Evolutionary conservation across 2,329 filamentous ascomycete species (phyloP).

Genomic region (Sporothrix globosa): DNA sequence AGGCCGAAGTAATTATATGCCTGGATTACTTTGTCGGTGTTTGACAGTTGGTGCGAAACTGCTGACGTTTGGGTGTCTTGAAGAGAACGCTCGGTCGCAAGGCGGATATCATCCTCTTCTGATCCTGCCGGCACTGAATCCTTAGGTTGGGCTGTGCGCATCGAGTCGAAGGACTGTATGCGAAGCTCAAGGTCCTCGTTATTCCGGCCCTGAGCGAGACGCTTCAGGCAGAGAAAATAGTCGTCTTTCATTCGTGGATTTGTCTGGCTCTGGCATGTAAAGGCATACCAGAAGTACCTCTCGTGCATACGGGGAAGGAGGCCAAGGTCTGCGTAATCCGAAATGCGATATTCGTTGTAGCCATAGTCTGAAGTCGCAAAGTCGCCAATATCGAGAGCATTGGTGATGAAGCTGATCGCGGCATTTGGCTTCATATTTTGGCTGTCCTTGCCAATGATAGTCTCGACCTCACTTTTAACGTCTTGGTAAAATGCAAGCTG

Average conservation of each 20-base stretch:
- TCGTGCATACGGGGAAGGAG: slow-evolving; percentile 38
- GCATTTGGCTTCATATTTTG: slow-evolving; percentile 39
- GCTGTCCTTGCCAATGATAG: slow-evolving; percentile 41
- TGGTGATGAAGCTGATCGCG: slow-evolving; percentile 37
- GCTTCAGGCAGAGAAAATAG: slow-evolving; percentile 36
- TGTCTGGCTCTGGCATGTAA: slow-evolving; percentile 38
- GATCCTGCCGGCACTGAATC: neutral
- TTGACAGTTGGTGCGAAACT: neutral
- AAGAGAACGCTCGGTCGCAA: slow-evolving; percentile 36
- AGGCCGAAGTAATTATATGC: slow-evolving; percentile 41
- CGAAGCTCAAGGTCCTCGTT: slow-evolving; percentile 36
- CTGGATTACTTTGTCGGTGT: slow-evolving; percentile 29
- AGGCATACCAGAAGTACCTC: slow-evolving; percentile 40
- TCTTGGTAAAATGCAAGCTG: slow-evolving; percentile 56
- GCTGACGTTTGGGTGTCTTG: slow-evolving; percentile 24
- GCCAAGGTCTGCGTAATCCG: slow-evolving; percentile 38
- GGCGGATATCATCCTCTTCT: slow-evolving; percentile 36
- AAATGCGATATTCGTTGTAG: slow-evolving; percentile 22
- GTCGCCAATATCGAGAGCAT: slow-evolving; percentile 35
- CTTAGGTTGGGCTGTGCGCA: slow-evolving; percentile 31
- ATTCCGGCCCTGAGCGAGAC: slow-evolving; percentile 37
- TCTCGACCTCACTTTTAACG: slow-evolving; percentile 53
- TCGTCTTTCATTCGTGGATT: slow-evolving; percentile 33
- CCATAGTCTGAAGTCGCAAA: slow-evolving; percentile 22
- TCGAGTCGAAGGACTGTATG: slow-evolving; percentile 35